Conservation (phyloP, 225 moss, liverwort and hornwort species). For the Asterella californica region DNA sequence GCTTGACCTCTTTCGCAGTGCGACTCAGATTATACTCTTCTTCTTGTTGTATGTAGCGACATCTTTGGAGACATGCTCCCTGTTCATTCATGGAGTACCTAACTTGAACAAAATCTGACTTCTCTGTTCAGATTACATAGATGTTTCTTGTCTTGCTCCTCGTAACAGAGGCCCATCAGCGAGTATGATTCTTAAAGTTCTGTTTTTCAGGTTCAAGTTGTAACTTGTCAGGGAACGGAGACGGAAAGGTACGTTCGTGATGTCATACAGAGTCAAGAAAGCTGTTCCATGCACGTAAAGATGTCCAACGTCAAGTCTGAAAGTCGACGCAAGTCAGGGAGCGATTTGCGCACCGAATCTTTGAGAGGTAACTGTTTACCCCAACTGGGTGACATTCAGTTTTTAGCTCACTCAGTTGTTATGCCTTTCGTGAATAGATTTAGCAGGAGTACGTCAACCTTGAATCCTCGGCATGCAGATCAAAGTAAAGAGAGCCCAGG, state of each 20-base stretch:
- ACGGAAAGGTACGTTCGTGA: neutral
- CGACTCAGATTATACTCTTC: neutral
- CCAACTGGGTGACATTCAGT: neutral
- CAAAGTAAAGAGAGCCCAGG: neutral
- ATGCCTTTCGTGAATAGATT: neutral
- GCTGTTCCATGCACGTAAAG: neutral
- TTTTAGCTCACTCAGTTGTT: neutral
- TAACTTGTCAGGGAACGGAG: neutral
- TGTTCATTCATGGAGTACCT: neutral
- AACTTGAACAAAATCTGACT: neutral
- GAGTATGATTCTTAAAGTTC: neutral
- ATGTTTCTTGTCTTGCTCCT: neutral
- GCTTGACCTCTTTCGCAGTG: neutral
- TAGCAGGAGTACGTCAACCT: neutral
- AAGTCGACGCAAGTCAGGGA: neutral
- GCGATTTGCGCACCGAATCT: neutral
- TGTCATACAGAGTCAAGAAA: constrained; percentile 2
- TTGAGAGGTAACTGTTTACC: neutral
- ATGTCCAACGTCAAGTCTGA: neutral
- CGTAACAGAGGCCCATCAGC: neutral
- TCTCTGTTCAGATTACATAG: neutral
- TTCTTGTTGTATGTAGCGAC: neutral
- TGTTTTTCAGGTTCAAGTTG: constrained; percentile 6
- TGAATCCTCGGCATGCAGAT: neutral
- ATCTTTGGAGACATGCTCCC: neutral